Evolutionary conservation across 1,284 basidiomycete genomes (phyloP), one percentile per base, ranked within the genome.

Genomic region (Butyriboletus appendiculatus): DNA sequence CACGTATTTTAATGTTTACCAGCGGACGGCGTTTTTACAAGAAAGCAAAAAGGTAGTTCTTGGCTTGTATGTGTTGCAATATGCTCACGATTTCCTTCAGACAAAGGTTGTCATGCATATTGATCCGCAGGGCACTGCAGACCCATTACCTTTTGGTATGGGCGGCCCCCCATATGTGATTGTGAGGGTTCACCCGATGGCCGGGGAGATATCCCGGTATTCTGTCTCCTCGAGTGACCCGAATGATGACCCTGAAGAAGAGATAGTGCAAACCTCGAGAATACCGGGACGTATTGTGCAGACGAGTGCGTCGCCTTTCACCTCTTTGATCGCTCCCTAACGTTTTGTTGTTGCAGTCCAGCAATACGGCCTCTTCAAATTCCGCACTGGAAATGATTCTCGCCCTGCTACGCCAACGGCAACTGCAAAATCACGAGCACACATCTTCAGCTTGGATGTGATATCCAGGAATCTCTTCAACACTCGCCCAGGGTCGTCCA

Each of bases 81-180:
- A 39, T 33, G 15, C 54, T 62, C 51, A 63, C 48, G 34, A 15
- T 48, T 38, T 38, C 26, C 50, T 57, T 9, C 62, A 95, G 92
- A 90, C 87, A n/a, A 95, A 94, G 74, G 81, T 93, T 18, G 85
- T 92, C 9, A 78, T 96, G 40, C 91, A 94, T 59, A 83, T 96
- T 52, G 91, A 94, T 67, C 81, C 85, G 18, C 66, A 81, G 14
- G 89, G 89, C 1, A 75, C 81, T 16, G 88, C 90, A 15, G 90
- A 92, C 64, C 82, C 85, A 2, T 76, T 94, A 52, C 86, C 88
- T 2, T 86, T 92, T 58, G 88, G 86, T 6, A 76, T 87, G 30
- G 78, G 75, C 11, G 78, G 75, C 16, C 80, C 88, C 14, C 92
- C 92, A 0, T 85, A 86, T 57, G 86, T 91, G 16, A 75, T 90